Evolutionary conservation across 2,329 filamentous ascomycete genomes (phyloP), one percentile per base, ranked within the genome.

Genomic region (Zymoseptoria crescenta): DNA sequence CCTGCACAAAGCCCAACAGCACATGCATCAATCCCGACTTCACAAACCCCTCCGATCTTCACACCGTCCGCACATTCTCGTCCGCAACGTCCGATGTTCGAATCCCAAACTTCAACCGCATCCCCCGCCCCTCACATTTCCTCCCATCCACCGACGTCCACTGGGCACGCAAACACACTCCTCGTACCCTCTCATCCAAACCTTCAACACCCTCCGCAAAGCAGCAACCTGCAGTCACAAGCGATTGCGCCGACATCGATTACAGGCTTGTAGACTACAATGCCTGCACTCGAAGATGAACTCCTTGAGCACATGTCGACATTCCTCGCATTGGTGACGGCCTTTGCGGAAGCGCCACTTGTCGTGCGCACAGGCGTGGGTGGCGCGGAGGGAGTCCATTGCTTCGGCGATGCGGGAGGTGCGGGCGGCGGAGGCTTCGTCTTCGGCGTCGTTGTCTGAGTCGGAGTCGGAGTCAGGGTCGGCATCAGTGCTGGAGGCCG

Each of bases 191-290:
- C n/a, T 8, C 49, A 20, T 20, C 19, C 49, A 50, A 13, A 10
- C 49, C 49, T 29, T n/a, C 45, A 21, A 55, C n/a, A 8, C 29
- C 54, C 9, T 28, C 4, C 35, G 24, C 27, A n/a, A 48, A 21
- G 13, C n/a, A 55, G 1, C 13, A 20, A 21, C 10, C 10, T 29
- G 20, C 4, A 57, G 56, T 58, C 56, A 76, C 19, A 79, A 67
- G 20, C 78, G 74, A 59, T 83, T 79, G 50, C 62, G 74, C 29
- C 74, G 67, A 58, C 81, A 83, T 3, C 74, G 66, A n/a, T 74
- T 70, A 56, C 81, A 83, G 21, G 74, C 77, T 65, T 73, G 68
- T 3, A 80, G 66, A 3, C 68, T 67, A 59, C 81, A 84, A 54
- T 75, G 71, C 0, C 49, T 53, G 60, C 81, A 69, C 55, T 67